Conservation (phyloP, 192 early-diverging fungal species). For the Coemansia sp. region DNA sequence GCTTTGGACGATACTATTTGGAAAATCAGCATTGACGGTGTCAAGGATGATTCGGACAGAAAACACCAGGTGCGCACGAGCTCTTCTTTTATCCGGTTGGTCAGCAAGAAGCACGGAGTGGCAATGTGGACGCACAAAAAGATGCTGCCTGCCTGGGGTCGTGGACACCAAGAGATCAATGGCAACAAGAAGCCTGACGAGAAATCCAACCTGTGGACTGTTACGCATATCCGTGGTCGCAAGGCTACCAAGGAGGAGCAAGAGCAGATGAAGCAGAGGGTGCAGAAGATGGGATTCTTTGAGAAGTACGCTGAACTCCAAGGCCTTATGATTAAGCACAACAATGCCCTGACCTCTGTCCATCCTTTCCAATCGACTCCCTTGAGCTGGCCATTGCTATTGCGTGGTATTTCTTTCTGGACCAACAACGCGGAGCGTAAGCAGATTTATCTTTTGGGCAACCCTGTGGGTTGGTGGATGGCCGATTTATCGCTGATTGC, state of each 20-base stretch:
- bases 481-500: slow-evolving; percentile 27
- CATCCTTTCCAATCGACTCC: slow-evolving; percentile 91
- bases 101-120: slow-evolving; percentile 67
- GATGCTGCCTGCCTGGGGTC: slow-evolving; percentile 87
- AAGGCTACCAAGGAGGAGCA: slow-evolving; percentile 42
- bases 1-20: slow-evolving; percentile 50
- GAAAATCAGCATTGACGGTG: slow-evolving; percentile 59
- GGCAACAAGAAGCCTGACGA: slow-evolving; percentile 91
- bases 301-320: slow-evolving; percentile 88
- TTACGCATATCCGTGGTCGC: slow-evolving; percentile 73
- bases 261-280: slow-evolving; percentile 16
- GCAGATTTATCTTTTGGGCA: slow-evolving; percentile 91
- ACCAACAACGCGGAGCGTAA: slow-evolving; percentile 64
- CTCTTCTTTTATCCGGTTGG: slow-evolving; percentile 41
- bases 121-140: slow-evolving; percentile 72
- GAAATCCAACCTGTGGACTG: slow-evolving; percentile 69
- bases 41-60: slow-evolving; percentile 9
- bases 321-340: slow-evolving; percentile 83
- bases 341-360: slow-evolving; percentile 78
- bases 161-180: slow-evolving; percentile 86
- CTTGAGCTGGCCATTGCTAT: slow-evolving; percentile 82
- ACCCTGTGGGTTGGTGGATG: slow-evolving; percentile 85
- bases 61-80: slow-evolving; percentile 28
- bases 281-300: slow-evolving; percentile 56
- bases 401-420: slow-evolving; percentile 93